Evolutionary conservation across 257 asterid species (phyloP), one percentile per base, ranked within the genome.

Genomic region (Penstemon newberryi): DNA sequence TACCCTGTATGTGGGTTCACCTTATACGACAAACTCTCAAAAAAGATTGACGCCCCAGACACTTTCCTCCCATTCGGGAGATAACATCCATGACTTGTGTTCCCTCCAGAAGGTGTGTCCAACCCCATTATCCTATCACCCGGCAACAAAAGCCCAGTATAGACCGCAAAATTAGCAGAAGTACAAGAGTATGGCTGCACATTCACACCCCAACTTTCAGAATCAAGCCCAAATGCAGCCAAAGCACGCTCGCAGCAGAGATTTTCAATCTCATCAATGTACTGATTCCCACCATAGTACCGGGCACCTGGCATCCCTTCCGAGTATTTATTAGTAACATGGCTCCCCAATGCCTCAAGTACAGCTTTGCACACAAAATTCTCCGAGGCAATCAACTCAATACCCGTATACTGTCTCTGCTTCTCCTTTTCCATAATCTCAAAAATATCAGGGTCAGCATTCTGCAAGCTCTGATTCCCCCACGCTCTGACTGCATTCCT

Each of bases 71-170:
- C 99, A 74, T 91, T 91, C 0, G 99, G 97, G 56, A 87, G 75
- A 77, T 87, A 94, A 70, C 85, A 94, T n/a, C 99, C 99, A 45
- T 94, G 99, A 73, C 97, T 94, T 10, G 97, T 84, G 70, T 94
- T 91, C 45, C 99, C 99, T 40, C 99, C 99, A 44, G 96, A 89
- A 6, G 99, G 99, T 4, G 97, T 85, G 78, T 94, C 99, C 84
- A 94, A 78, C 40, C 99, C 99, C 97, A 94, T 94, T 61, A 94
- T 94, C 79, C 99, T 73, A 82, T 94, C 99, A 71, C 97, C 96
- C 0, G 99, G 99, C 36, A 83, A 75, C 76, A 94, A 56, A 54
- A 94, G 80, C 51, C 96, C 99, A 0, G 99, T 91, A 74, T 91
- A 94, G 25, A 91, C 99, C 0, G 99, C 93, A 70, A 94, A 94